A percentile compares a stretch with the other conserved stretches of the same genome.
Conservation (phyloP, 306 rosid species). For the Neltuma alba region DNA sequence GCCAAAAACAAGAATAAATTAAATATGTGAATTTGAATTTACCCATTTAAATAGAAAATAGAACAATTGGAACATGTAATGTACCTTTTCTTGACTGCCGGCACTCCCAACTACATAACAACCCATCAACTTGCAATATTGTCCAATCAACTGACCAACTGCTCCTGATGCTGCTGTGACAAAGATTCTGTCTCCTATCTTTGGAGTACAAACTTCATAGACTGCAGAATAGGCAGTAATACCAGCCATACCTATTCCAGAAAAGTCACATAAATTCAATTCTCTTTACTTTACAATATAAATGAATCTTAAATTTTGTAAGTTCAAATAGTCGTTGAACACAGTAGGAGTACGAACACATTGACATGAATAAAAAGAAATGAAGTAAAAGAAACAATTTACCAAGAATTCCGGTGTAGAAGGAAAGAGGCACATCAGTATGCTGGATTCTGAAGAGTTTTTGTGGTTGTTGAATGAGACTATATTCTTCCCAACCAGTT, state of each 20-base stretch:
- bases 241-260: conserved; percentile 44
- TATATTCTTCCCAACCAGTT: conserved; percentile 68
- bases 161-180: conserved; percentile 46
- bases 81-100: conserved; percentile 39
- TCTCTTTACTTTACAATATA: background rate
- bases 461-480: conserved; percentile 39
- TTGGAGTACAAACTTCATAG: conserved; percentile 27
- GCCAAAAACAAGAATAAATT: background rate
- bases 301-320: background rate
- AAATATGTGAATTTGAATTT: background rate
- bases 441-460: conserved; percentile 51
- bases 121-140: conserved; percentile 39
- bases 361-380: too few relatives aligned
- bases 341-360: too few relatives aligned
- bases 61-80: background rate
- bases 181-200: conserved; percentile 37
- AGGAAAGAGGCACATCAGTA: conserved; percentile 65
- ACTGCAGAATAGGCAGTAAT: conserved; percentile 38
- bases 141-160: conserved; percentile 45
- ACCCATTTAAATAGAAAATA: background rate
- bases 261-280: background rate
- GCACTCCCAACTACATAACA: conserved; percentile 48
- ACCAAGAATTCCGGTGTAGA: conserved; percentile 78
- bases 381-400: background rate
- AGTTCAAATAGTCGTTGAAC: background rate